Conservation (phyloP, 129 eudicot species). For the Flaveria bidentis region DNA sequence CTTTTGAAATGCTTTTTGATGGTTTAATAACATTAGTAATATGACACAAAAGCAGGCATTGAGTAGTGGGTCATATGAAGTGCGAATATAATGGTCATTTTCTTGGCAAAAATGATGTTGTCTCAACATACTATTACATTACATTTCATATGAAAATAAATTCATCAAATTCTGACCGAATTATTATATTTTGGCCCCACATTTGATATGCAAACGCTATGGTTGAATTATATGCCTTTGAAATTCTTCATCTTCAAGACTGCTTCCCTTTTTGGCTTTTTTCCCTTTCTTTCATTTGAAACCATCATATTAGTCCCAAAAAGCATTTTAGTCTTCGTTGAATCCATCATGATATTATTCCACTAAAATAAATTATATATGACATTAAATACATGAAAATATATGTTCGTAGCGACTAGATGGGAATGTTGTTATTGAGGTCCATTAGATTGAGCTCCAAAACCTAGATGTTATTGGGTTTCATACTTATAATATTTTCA, state of each 20-base stretch:
- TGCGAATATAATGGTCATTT: slow-evolving; percentile 35
- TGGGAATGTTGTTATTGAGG: no score
- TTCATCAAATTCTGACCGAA: slow-evolving; percentile 33
- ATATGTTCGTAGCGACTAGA: no score
- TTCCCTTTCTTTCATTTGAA: slow-evolving; percentile 9
- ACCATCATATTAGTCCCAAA: slow-evolving; percentile 17
- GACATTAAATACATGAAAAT: background rate
- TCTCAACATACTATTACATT: slow-evolving; percentile 36
- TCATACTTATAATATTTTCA: no score
- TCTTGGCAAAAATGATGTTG: slow-evolving; percentile 36
- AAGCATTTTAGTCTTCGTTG: slow-evolving; percentile 16
- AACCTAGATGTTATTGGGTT: no score
- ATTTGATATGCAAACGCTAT: slow-evolving; percentile 29
- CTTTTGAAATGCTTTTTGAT: background rate
- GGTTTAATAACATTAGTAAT: background rate
- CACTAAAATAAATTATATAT: background rate
- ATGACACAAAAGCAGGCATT: slow-evolving; percentile 13
- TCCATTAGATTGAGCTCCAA: no score
- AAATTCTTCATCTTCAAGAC: slow-evolving; percentile 29
- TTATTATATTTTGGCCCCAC: slow-evolving; percentile 35
- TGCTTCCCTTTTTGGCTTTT: slow-evolving; percentile 32
- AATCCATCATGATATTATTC: slow-evolving; percentile 18
- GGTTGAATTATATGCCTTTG: slow-evolving; percentile 30
- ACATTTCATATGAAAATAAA: slow-evolving; percentile 32
- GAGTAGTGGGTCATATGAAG: slow-evolving; percentile 36